Conservation (phyloP, 2,329 filamentous ascomycete species). For the Botryotinia calthae region DNA sequence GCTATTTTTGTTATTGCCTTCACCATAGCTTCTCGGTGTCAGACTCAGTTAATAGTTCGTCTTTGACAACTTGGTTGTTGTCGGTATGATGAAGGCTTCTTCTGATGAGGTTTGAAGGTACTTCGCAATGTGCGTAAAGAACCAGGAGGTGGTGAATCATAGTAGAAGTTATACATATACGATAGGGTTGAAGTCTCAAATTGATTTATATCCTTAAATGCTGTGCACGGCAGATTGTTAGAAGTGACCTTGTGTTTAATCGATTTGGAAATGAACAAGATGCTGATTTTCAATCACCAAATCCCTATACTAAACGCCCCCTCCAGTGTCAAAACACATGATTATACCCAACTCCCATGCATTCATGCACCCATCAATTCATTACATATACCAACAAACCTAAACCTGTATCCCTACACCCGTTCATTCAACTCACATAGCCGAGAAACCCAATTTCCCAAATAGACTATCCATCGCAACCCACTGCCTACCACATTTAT, state of each 20-base stretch:
- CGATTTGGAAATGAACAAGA: neutral
- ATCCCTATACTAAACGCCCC: neutral
- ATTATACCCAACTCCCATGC: constrained; percentile 4
- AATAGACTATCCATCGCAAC: constrained; percentile 92
- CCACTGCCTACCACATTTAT: constrained; percentile 88
- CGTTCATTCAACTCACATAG: neutral
- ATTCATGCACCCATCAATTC: neutral
- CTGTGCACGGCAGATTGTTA: too few species aligned
- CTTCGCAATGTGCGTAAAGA: too few species aligned
- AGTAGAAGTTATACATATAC: too few species aligned
- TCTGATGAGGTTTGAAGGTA: too few species aligned
- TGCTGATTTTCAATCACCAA: neutral
- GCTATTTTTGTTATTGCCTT: too few species aligned
- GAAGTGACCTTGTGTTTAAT: neutral
- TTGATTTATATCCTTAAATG: too few species aligned
- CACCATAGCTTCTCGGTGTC: too few species aligned
- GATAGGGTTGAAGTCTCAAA: too few species aligned
- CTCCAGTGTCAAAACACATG: neutral
- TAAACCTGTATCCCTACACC: neutral
- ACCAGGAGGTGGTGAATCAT: too few species aligned
- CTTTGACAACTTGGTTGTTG: too few species aligned
- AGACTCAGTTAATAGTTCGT: too few species aligned
- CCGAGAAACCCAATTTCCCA: constrained; percentile 58
- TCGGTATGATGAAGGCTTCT: too few species aligned
- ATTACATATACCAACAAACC: constrained; percentile 6